phyloP scores from a whole-genome alignment of 805 yeast genomes.

The Nakazawaea sp. region DNA sequence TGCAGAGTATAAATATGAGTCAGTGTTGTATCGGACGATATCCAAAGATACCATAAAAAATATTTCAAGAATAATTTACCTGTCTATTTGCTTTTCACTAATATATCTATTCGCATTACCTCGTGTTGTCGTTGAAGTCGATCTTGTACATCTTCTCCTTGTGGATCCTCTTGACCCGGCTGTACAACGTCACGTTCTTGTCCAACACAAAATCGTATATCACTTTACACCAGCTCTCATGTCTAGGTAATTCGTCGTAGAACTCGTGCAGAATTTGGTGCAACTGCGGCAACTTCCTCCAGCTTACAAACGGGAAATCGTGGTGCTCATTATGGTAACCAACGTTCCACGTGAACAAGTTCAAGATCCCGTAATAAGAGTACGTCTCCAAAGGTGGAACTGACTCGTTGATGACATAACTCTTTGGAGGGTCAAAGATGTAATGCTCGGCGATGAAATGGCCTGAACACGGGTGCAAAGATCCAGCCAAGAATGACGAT shows the following conservation, averaged over 20 bases:
- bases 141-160: constrained; percentile 24
- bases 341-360: constrained; percentile 81
- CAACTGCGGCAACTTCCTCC: constrained; percentile 70
- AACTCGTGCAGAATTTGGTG: constrained; percentile 69
- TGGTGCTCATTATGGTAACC: constrained; percentile 95
- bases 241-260: constrained; percentile 72
- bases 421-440: constrained; percentile 51
- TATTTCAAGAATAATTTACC: too few species aligned
- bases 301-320: constrained; percentile 89
- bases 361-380: constrained; percentile 80
- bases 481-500: constrained; percentile 84
- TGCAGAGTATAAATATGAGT: too few species aligned
- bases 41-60: too few species aligned
- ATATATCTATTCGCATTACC: too few species aligned
- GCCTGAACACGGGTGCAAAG: constrained; percentile 90
- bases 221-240: constrained; percentile 73
- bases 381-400: constrained; percentile 74
- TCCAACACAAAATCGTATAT: constrained; percentile 64
- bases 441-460: constrained; percentile 96
- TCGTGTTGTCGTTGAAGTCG: constrained; percentile 24
- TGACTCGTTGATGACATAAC: constrained; percentile 21
- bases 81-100: too few species aligned
- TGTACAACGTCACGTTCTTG: constrained; percentile 65
- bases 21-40: too few species aligned
- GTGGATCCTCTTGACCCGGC: constrained; percentile 65